Percentiles rank a stretch among this genome's conserved stretches.
Evolutionary conservation across 441 rosid species (phyloP).

Genomic region (Mallotus repandus): DNA sequence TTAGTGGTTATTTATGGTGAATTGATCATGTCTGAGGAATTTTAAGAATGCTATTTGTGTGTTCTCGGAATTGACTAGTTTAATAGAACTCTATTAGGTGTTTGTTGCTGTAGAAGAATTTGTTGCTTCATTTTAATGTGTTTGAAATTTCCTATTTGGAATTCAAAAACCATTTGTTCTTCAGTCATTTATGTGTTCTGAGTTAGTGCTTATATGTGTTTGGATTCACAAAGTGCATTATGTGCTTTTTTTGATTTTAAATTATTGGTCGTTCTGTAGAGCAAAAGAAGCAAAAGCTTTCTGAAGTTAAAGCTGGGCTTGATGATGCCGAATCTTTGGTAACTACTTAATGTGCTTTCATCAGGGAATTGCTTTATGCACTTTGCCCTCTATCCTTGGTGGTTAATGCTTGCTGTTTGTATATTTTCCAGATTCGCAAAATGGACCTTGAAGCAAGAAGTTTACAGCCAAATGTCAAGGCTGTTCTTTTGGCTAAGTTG

Average conservation of each 20-base stretch:
- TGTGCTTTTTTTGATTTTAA: not conserved
- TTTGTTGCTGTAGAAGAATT: not conserved
- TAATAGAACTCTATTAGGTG: not conserved
- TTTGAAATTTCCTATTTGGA: not conserved
- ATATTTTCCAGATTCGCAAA: conserved; percentile 65
- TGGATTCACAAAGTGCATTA: too few relatives aligned
- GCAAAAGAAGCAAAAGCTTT: conserved; percentile 81
- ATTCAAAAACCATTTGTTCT: not conserved
- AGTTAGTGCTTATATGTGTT: not conserved
- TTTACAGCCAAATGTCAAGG: conserved; percentile 78
- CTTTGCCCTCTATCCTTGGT: not conserved
- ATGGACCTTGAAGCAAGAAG: conserved; percentile 98
- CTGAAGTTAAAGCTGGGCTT: conserved; percentile 63
- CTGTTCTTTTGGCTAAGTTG: conserved; percentile 79
- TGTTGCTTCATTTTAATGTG: not conserved
- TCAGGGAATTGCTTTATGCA: not conserved
- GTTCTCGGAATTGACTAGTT: too few relatives aligned
- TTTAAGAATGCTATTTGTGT: not conserved
- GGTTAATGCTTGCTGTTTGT: not conserved
- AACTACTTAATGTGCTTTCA: conserved; percentile 15
- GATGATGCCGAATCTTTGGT: conserved; percentile 92
- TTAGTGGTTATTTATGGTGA: too few relatives aligned
- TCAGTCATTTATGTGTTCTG: not conserved
- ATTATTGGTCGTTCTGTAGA: conserved; percentile 42
- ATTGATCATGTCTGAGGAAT: too few relatives aligned